Evolutionary conservation across 345 rosid species (phyloP).

Genomic region (Gossypium sturtianum): DNA sequence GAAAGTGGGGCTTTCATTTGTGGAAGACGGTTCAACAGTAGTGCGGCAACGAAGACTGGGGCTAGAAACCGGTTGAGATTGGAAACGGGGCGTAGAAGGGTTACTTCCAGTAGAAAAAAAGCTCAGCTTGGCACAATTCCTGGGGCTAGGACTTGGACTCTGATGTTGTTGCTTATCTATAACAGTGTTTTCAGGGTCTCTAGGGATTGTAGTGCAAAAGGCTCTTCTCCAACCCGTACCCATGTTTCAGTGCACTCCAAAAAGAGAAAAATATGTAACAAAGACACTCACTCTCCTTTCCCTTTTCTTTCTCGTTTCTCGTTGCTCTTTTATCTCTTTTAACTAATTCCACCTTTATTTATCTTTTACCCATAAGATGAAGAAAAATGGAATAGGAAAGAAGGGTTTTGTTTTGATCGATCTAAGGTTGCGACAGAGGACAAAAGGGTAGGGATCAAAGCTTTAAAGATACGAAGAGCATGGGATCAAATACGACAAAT

Average conservation of each 20-base stretch:
- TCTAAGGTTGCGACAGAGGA: conserved; percentile 15
- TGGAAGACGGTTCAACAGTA: conserved; percentile 12
- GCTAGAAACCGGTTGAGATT: conserved; percentile 39
- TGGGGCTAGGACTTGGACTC: conserved; percentile 40
- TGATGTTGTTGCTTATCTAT: conserved; percentile 33
- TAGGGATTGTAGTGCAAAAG: conserved; percentile 72
- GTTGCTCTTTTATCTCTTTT: not conserved
- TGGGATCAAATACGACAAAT: conserved; percentile 36
- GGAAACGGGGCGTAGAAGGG: conserved; percentile 62
- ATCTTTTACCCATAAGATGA: not conserved
- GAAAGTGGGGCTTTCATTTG: conserved; percentile 28
- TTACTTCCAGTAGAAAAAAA: conserved; percentile 57
- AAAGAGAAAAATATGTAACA: not conserved
- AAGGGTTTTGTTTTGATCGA: conserved; percentile 27
- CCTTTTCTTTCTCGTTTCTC: not conserved
- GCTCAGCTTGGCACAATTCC: conserved; percentile 48
- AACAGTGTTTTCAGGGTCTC: conserved; percentile 40
- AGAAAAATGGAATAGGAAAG: conserved; percentile 7
- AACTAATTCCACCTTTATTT: not conserved
- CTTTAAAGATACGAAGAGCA: conserved; percentile 14
- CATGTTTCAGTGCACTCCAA: conserved; percentile 30
- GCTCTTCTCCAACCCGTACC: conserved; percentile 98
- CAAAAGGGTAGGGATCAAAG: conserved; percentile 17
- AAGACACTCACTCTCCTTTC: not conserved
- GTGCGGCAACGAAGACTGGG: conserved; percentile 51